These are phyloP conservation scores for Kuraishia floccosa DNA, from an alignment of 805 yeast genomes.

Conservation along the genomic window DNA sequence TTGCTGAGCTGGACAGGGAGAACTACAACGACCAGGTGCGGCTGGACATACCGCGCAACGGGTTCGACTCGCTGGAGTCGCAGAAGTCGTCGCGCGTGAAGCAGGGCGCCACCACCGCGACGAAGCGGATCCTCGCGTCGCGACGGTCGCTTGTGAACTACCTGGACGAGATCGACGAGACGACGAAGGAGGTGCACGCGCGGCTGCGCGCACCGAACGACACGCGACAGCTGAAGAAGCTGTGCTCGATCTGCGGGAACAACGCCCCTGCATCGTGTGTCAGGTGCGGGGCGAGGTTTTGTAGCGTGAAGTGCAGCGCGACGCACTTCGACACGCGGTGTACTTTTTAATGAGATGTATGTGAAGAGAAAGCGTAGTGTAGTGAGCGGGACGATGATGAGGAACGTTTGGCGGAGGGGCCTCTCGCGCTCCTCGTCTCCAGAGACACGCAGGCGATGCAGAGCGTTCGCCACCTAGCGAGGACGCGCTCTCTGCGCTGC, in stretches of 20 bases:
- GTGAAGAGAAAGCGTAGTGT: too few relatives aligned
- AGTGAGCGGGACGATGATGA: too few relatives aligned
- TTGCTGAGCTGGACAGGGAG: conserved; percentile 29
- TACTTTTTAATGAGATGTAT: neutral
- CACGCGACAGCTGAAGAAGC: conserved; percentile 22
- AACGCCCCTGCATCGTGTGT: conserved; percentile 27
- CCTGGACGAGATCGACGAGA: conserved; percentile 27
- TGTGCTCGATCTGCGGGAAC: conserved; percentile 35
- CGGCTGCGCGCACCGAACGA: conserved; percentile 19
- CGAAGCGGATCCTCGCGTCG: conserved; percentile 24
- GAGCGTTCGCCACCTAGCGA: too few relatives aligned
- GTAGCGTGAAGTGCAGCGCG: conserved; percentile 25
- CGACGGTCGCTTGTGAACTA: conserved; percentile 28
- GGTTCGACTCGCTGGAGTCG: neutral
- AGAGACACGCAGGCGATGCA: too few relatives aligned
- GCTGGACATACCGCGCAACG: conserved; percentile 25
- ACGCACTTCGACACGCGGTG: conserved; percentile 34
- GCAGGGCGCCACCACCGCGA: conserved; percentile 11
- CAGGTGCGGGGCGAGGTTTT: conserved; percentile 27
- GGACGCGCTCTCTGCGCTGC: too few relatives aligned
- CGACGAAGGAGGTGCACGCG: conserved; percentile 17
- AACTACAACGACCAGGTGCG: conserved; percentile 26
- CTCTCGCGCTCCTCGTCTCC: too few relatives aligned
- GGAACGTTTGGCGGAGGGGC: too few relatives aligned
- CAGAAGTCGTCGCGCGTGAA: neutral